Percentiles rank a stretch among this genome's conserved stretches.
Conservation (phyloP, 2,329 filamentous ascomycete genomes). For the Xylariaceae sp. region DNA sequence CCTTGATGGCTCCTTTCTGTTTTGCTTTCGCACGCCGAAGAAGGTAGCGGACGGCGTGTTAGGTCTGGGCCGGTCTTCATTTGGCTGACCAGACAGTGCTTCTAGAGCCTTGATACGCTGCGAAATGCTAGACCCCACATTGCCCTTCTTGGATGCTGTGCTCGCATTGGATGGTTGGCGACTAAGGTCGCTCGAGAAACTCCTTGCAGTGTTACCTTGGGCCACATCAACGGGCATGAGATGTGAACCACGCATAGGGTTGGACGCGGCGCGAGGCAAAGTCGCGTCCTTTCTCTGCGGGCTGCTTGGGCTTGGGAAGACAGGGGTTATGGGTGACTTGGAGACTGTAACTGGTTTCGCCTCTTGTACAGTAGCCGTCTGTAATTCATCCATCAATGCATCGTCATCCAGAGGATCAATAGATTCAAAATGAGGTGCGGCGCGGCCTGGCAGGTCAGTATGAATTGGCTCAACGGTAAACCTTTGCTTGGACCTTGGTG, state of each 20-base stretch:
- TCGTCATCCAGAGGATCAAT: constrained; percentile 57
- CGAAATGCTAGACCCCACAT: constrained; percentile 85
- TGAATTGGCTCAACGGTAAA: constrained; percentile 51
- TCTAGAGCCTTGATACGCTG: constrained; percentile 92
- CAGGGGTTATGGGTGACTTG: constrained; percentile 74
- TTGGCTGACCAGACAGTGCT: constrained; percentile 57
- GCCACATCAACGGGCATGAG: constrained; percentile 45
- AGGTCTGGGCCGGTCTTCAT: constrained; percentile 28
- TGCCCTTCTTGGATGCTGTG: constrained; percentile 66
- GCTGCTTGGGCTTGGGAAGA: constrained; percentile 42
- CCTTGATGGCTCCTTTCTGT: constrained; percentile 31
- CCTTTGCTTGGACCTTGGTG: constrained; percentile 36
- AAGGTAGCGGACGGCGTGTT: constrained; percentile 39
- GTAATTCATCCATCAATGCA: constrained; percentile 78
- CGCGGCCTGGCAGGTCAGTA: constrained; percentile 42
- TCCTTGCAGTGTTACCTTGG: constrained; percentile 45
- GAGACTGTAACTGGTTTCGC: constrained; percentile 75
- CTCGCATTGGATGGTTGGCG: constrained; percentile 49
- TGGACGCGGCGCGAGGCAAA: constrained; percentile 47
- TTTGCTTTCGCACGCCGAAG: constrained; percentile 42
- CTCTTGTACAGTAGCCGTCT: constrained; percentile 75
- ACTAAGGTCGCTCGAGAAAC: constrained; percentile 51
- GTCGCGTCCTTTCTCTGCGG: constrained; percentile 32
- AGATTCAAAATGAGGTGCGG: constrained; percentile 37
- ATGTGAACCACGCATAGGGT: constrained; percentile 43